phyloP scores from a whole-genome alignment of 1,139 yeast species.

The Taiozyma onychis region DNA sequence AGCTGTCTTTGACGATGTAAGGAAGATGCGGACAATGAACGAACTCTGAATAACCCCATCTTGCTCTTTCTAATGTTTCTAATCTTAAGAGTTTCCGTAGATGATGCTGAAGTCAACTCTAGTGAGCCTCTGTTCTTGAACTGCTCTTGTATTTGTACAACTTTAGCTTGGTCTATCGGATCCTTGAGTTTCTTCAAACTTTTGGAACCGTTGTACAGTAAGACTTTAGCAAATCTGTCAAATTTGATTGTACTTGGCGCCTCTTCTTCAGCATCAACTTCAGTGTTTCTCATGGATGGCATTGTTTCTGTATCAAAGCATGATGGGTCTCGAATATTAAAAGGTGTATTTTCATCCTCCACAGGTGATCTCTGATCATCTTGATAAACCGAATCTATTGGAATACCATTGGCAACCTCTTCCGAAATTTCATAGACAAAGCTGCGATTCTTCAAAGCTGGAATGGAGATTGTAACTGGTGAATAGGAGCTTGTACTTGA shows the following conservation, averaged over 20 bases:
- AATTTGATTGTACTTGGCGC: constrained; percentile 14
- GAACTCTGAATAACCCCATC: constrained; percentile 1
- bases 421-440: constrained; percentile 14
- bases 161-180: background rate
- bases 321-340: constrained; percentile 12
- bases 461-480: constrained; percentile 20
- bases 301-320: constrained; percentile 5
- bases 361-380: constrained; percentile 4
- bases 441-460: constrained; percentile 15
- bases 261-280: background rate
- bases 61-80: constrained; percentile 1
- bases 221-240: constrained; percentile 18
- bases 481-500: constrained; percentile 13
- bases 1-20: background rate
- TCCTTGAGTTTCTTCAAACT: constrained; percentile 4
- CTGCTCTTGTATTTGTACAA: constrained; percentile 1
- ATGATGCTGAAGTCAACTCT: constrained; percentile 1
- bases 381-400: constrained; percentile 15
- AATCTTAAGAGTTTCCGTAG: background rate
- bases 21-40: background rate
- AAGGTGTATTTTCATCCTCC: constrained; percentile 13
- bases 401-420: constrained; percentile 13
- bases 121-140: constrained; percentile 12
- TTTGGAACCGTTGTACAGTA: constrained; percentile 20
- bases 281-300: background rate